Evolutionary conservation across 2,329 filamentous ascomycete species (phyloP).

Genomic region (Calycina herbarum): DNA sequence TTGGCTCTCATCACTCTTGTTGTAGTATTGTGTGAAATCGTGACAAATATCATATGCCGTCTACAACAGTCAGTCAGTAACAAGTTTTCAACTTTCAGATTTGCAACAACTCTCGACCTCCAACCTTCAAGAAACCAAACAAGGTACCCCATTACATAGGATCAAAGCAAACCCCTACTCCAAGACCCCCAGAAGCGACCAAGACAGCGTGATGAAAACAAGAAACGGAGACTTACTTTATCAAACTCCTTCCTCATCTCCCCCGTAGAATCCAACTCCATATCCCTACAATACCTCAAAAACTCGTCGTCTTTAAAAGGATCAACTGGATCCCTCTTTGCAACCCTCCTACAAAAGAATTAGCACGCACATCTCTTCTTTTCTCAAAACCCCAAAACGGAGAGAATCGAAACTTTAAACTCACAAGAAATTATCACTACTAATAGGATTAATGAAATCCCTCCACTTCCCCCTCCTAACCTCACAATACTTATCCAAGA

Average conservation of each 20-base stretch:
- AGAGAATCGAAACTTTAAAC: conserved; percentile 17
- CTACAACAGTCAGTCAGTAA: conserved; percentile 10
- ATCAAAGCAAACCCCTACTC: no score
- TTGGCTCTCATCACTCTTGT: background rate
- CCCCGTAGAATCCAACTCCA: conserved; percentile 9
- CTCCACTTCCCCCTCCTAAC: conserved; percentile 40
- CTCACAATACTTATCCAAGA: conserved; percentile 43
- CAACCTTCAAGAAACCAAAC: no score
- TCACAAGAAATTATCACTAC: conserved; percentile 42
- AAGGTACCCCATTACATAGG: no score
- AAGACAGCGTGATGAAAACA: background rate
- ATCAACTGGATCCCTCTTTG: conserved; percentile 39
- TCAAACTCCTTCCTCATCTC: conserved; percentile 12
- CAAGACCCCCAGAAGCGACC: background rate
- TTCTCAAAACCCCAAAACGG: background rate
- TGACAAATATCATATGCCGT: conserved; percentile 11
- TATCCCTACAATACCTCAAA: conserved; percentile 23
- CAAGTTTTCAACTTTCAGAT: background rate
- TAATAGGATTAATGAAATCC: conserved; percentile 42
- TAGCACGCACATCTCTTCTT: background rate
- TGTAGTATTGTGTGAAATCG: conserved; percentile 11
- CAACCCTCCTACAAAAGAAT: background rate
- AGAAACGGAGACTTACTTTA: conserved; percentile 6
- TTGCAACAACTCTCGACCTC: no score
- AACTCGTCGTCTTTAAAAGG: conserved; percentile 41